Percentiles rank a stretch among this genome's conserved stretches.
phyloP scores from a whole-genome alignment of 768 basidiomycete species.

The Hypholoma sublateritium region DNA sequence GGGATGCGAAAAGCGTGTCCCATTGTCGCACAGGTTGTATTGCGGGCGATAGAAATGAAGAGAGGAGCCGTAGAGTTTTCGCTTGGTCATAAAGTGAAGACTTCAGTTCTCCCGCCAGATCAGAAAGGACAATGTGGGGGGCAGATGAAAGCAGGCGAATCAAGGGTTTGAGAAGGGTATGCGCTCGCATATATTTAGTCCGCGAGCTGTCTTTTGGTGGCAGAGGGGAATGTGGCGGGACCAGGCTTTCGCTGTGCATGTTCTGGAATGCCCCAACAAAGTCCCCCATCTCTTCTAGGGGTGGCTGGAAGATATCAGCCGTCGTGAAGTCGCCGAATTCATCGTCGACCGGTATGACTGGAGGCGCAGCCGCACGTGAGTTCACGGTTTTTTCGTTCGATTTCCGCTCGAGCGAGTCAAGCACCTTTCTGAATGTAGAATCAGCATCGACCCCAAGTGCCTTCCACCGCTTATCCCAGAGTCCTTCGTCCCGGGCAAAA shows the following conservation, averaged over 20 bases:
- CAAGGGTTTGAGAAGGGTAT: conserved; percentile 61
- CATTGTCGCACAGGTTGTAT: conserved; percentile 75
- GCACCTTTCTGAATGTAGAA: conserved; percentile 41
- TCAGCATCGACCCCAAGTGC: conserved; percentile 51
- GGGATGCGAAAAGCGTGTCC: conserved; percentile 57
- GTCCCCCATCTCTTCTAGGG: conserved; percentile 41
- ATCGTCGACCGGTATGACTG: conserved; percentile 71
- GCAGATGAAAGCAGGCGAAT: conserved; percentile 56
- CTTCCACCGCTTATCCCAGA: conserved; percentile 79
- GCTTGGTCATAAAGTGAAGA: conserved; percentile 57
- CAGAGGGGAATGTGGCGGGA: conserved; percentile 1
- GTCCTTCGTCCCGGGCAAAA: conserved; percentile 65
- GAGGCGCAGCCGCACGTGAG: conserved; percentile 48
- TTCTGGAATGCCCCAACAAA: conserved; percentile 28
- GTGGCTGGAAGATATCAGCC: conserved; percentile 33
- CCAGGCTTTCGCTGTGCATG: conserved; percentile 1
- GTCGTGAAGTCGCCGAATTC: conserved; percentile 88
- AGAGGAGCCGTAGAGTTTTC: conserved; percentile 68
- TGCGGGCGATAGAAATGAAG: conserved; percentile 66
- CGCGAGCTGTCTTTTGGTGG: conserved; percentile 39
- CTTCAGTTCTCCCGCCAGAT: conserved; percentile 45
- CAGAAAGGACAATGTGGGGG: conserved; percentile 66
- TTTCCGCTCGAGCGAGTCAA: conserved; percentile 60
- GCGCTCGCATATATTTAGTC: conserved; percentile 65
- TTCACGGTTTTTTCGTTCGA: conserved; percentile 36